phyloP scores from a whole-genome alignment of 2,329 filamentous ascomycete species.

The Neonectria coccinea region DNA sequence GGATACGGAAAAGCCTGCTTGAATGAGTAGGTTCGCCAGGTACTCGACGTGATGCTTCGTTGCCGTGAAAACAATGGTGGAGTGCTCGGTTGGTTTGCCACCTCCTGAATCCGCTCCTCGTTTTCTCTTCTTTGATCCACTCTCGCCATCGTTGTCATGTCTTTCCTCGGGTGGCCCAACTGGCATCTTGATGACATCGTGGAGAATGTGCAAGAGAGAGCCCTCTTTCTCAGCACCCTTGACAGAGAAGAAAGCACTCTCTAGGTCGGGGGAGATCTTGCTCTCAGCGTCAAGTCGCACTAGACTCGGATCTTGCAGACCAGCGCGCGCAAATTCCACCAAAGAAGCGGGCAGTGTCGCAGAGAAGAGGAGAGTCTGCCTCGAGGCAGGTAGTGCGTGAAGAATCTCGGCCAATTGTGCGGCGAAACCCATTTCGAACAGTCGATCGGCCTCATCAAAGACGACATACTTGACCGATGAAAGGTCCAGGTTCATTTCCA shows the following conservation, averaged over 20 bases:
- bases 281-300: slow-evolving; percentile 93
- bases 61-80: slow-evolving; percentile 93
- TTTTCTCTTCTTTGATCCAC: slow-evolving; percentile 77
- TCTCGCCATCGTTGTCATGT: slow-evolving; percentile 56
- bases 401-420: slow-evolving; percentile 94
- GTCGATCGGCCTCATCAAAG: slow-evolving; percentile 95
- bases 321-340: slow-evolving; percentile 94
- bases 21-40: slow-evolving; percentile 80
- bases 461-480: slow-evolving; percentile 93
- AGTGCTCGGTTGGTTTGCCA: slow-evolving; percentile 83
- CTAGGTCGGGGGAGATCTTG: slow-evolving; percentile 95
- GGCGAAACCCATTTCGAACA: slow-evolving; percentile 99
- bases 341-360: slow-evolving; percentile 93
- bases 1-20: slow-evolving; percentile 88
- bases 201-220: slow-evolving; percentile 86
- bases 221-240: slow-evolving; percentile 96
- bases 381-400: slow-evolving; percentile 82
- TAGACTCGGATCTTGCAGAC: slow-evolving; percentile 90
- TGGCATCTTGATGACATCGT: slow-evolving; percentile 94
- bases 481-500: slow-evolving; percentile 94
- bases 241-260: slow-evolving; percentile 93
- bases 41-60: slow-evolving; percentile 99
- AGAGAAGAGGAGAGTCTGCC: slow-evolving; percentile 95
- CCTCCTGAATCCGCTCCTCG: slow-evolving; percentile 64
- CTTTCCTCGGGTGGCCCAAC: slow-evolving; percentile 69